These are phyloP conservation scores for Auriscalpium vulgare DNA, from an alignment of 768 basidiomycete genomes.

Conservation along the genomic window DNA sequence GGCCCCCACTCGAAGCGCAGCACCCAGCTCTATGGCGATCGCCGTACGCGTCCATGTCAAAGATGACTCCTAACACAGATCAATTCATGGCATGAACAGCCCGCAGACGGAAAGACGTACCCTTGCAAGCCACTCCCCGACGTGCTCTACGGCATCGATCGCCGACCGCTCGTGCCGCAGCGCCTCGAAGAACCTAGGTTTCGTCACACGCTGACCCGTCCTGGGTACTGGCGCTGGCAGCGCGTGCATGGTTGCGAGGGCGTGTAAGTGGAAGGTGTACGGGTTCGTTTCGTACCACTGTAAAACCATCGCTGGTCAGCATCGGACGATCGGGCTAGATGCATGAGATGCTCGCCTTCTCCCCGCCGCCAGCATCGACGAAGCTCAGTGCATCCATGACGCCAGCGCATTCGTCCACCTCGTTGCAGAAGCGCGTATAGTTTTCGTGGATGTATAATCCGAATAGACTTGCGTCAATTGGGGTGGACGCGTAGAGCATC, in stretches of 20 bases:
- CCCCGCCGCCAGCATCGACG: constrained; percentile 61
- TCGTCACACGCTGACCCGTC: constrained; percentile 73
- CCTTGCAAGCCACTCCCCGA: constrained; percentile 47
- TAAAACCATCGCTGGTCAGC: background rate
- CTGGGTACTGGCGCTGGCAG: constrained; percentile 82
- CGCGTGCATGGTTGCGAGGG: constrained; percentile 78
- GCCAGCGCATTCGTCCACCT: constrained; percentile 64
- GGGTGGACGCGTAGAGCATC: constrained; percentile 74
- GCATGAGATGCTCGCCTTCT: constrained; percentile 37
- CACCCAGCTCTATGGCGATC: constrained; percentile 8
- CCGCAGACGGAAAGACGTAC: constrained; percentile 12
- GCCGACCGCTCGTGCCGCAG: constrained; percentile 51
- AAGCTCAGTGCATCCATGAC: constrained; percentile 72
- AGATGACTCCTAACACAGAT: background rate
- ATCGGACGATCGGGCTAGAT: background rate
- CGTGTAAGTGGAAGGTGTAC: constrained; percentile 78
- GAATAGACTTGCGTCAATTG: constrained; percentile 86
- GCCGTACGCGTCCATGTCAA: constrained; percentile 5
- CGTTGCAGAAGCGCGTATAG: constrained; percentile 75
- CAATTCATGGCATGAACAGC: background rate
- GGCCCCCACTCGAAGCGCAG: background rate
- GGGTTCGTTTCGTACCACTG: constrained; percentile 67
- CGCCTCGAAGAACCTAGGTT: constrained; percentile 78
- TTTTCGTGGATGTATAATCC: constrained; percentile 93
- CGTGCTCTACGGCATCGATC: constrained; percentile 48